Conservation (phyloP, 305 asterid genomes). For the Vinca major region DNA sequence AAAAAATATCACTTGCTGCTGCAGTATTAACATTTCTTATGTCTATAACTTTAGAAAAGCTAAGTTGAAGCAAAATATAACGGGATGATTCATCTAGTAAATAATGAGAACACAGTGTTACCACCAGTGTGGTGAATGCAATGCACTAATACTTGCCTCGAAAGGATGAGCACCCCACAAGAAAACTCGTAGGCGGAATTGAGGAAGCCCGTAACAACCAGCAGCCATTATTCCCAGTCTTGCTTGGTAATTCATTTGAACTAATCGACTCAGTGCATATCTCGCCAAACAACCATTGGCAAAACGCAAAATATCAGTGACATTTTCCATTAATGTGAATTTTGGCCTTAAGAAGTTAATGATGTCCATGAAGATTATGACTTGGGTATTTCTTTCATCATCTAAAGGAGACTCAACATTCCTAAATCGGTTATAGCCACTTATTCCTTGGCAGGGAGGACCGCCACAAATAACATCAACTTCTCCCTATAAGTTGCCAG, state of each 20-base stretch:
- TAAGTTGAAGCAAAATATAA: no score
- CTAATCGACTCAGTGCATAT: constrained; percentile 62
- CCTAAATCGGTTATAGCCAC: constrained; percentile 73
- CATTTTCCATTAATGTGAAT: constrained; percentile 76
- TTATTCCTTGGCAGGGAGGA: constrained; percentile 95
- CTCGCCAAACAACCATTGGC: constrained; percentile 51
- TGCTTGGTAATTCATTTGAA: constrained; percentile 61
- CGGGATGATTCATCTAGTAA: no score
- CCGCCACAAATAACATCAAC: constrained; percentile 90
- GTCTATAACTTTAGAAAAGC: no score
- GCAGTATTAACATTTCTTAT: no score
- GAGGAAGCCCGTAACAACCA: constrained; percentile 82
- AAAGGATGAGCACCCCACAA: constrained; percentile 68
- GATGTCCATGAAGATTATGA: constrained; percentile 59
- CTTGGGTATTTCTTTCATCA: constrained; percentile 60
- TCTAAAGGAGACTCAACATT: constrained; percentile 39
- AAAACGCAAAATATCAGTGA: constrained; percentile 63
- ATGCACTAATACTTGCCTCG: constrained; percentile 3
- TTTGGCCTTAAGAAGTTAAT: constrained; percentile 49
- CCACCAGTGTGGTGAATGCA: not conserved
- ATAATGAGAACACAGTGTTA: no score
- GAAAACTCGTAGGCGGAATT: constrained; percentile 72
- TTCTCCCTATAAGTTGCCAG: constrained; percentile 34
- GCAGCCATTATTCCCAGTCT: constrained; percentile 84
- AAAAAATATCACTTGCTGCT: no score